These are phyloP conservation scores for Glycine latifolia DNA, from an alignment of 306 rosid species.

Conservation along the genomic window DNA sequence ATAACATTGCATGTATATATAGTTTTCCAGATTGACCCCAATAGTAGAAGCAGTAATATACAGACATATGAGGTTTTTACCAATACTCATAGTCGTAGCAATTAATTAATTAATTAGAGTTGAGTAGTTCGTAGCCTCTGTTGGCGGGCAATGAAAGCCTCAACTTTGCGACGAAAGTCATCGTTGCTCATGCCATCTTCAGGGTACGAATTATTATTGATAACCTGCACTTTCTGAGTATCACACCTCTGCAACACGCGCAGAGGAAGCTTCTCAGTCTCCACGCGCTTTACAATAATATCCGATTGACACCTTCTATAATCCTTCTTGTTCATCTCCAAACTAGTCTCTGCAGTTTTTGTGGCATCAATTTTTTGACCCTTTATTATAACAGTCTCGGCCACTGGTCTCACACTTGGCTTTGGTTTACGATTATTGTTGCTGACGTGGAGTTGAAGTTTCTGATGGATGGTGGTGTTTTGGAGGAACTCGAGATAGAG, in stretches of 20 bases:
- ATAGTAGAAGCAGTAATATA: not conserved
- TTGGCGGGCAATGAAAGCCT: slow-evolving; percentile 86
- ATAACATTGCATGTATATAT: not conserved
- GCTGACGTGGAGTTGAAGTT: too few species aligned
- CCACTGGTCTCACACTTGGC: too few species aligned
- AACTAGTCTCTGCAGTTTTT: not conserved
- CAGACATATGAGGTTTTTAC: too few species aligned
- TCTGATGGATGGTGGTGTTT: slow-evolving; percentile 46
- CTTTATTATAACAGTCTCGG: not conserved
- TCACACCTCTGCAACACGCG: slow-evolving; percentile 55
- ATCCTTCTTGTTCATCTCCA: slow-evolving; percentile 15
- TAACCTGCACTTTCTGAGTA: slow-evolving; percentile 52
- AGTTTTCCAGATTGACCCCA: slow-evolving; percentile 2
- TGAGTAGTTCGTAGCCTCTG: slow-evolving; percentile 70
- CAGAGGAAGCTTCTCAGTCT: slow-evolving; percentile 37
- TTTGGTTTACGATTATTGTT: not conserved
- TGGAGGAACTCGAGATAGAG: slow-evolving; percentile 69
- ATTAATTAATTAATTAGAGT: not conserved
- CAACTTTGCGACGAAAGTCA: slow-evolving; percentile 73
- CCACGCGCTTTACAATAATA: slow-evolving; percentile 13
- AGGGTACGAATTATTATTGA: slow-evolving; percentile 36
- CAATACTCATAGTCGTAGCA: too few species aligned
- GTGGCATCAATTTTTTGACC: not conserved
- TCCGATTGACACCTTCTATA: slow-evolving; percentile 64
- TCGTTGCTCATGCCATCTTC: slow-evolving; percentile 84